A percentile compares a stretch with the other conserved stretches of the same genome.
Conservation (phyloP, 306 rosid genomes). For the Castanospermum australe region DNA sequence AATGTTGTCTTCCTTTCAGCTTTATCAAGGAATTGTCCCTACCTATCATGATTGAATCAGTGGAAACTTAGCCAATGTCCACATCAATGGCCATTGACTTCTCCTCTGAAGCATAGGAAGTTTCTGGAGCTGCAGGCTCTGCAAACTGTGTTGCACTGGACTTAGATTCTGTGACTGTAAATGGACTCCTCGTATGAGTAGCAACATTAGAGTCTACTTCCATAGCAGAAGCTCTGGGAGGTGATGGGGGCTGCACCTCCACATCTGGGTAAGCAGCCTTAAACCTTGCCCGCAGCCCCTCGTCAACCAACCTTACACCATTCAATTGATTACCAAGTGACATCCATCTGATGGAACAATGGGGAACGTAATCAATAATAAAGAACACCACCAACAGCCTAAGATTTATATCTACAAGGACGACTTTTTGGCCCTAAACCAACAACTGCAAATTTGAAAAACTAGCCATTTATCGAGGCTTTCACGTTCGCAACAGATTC, state of each 20-base stretch:
- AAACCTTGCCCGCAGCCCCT: slow-evolving; percentile 92
- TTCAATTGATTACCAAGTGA: slow-evolving; percentile 92
- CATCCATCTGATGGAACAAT: slow-evolving; percentile 76
- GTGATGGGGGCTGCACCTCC: slow-evolving; percentile 92
- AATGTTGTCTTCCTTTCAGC: slow-evolving; percentile 18
- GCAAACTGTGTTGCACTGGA: slow-evolving; percentile 38
- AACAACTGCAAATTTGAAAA: background rate
- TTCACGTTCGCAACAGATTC: background rate
- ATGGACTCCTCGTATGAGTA: slow-evolving; percentile 62
- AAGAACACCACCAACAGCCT: background rate
- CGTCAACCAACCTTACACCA: slow-evolving; percentile 91
- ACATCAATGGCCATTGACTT: slow-evolving; percentile 55
- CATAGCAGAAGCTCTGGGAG: slow-evolving; percentile 83
- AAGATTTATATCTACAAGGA: background rate
- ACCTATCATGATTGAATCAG: slow-evolving; percentile 17
- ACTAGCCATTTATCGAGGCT: background rate
- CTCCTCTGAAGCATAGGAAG: slow-evolving; percentile 51
- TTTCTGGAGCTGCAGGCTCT: slow-evolving; percentile 53
- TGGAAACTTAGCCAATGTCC: slow-evolving; percentile 45
- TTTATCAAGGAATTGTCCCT: background rate
- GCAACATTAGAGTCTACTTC: slow-evolving; percentile 60
- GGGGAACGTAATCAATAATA: slow-evolving; percentile 7
- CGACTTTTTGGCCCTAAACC: background rate
- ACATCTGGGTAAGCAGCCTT: slow-evolving; percentile 98
- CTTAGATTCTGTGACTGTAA: slow-evolving; percentile 48